Evolutionary conservation across 768 basidiomycete genomes (phyloP), one percentile per base, ranked within the genome.

Genomic region (Russula griseocarnosa): DNA sequence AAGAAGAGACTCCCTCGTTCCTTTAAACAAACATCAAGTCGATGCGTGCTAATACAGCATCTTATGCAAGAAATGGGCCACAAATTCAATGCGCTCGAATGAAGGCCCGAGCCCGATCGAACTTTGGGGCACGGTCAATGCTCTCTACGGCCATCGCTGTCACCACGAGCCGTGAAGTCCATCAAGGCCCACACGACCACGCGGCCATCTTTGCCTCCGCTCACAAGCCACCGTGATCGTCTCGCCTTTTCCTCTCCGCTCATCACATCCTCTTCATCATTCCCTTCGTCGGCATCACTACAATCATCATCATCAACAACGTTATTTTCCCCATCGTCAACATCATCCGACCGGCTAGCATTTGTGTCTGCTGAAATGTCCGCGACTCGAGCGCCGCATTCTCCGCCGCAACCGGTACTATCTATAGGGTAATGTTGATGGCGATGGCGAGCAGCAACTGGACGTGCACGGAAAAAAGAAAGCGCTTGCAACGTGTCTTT

Each of bases 401-500:
- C 44, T 34, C 13, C 7, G 5, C 24, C 20, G 18, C 11, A 38
- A 8, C 28, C 28, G 7, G 7, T 32, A 16, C 30, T 8, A 20
- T 13, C 22, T 1, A 14, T 26, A 18, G 13, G 22, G 16, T 20
- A 32, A 11, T 32, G 26, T 7, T 32, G 26, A 13, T 26, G 34
- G 16, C 1, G 56, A 28, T 9, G 14, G 18, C 13, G 53, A 32
- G 40, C 3, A 2, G 61, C 14, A 9, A 30, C 14, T 10, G 44
- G 65, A 11, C 6, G 10, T 8, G 40, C 46, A n/a, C 22, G 58
- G 1, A 88, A 86, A 71, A 98, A 98, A 3, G 83, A 80, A 22
- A 97, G 69, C 5, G 83, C 80, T 68, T 95, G 90, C 62, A 90
- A 88, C 16, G 81, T 82, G 10, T 82, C 80, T 66, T 91, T 90